phyloP scores from a whole-genome alignment of 768 basidiomycete species.

The Boletus tomentosulus region DNA sequence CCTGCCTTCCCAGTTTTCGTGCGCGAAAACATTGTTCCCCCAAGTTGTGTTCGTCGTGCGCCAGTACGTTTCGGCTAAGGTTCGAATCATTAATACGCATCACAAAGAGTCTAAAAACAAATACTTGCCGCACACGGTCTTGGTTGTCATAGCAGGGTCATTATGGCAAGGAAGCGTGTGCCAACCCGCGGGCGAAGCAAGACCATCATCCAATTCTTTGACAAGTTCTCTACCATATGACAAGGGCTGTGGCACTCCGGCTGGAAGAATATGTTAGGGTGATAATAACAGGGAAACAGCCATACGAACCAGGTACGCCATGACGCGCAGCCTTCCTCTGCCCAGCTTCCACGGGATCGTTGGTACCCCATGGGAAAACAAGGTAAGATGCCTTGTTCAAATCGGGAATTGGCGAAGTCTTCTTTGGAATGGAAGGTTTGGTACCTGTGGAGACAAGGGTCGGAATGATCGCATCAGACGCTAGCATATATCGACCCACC shows the following conservation, averaged over 20 bases:
- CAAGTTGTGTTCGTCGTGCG: slow-evolving; percentile 76
- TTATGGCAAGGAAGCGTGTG: slow-evolving; percentile 71
- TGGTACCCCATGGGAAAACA: slow-evolving; percentile 77
- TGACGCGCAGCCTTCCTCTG: slow-evolving; percentile 15
- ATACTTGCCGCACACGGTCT: slow-evolving; percentile 7
- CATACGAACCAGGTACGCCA: slow-evolving; percentile 14
- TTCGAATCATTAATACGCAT: background rate
- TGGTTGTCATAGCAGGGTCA: slow-evolving; percentile 47
- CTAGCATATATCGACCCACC: background rate
- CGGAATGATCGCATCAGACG: background rate
- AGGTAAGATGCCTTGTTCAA: slow-evolving; percentile 50
- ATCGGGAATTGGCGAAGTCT: slow-evolving; percentile 5
- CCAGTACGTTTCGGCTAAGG: slow-evolving; percentile 35
- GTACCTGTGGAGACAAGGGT: slow-evolving; percentile 1
- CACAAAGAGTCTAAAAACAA: background rate
- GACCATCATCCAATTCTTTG: slow-evolving; percentile 66
- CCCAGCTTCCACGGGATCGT: slow-evolving; percentile 68
- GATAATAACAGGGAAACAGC: background rate
- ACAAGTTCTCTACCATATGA: slow-evolving; percentile 32
- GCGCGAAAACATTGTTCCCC: slow-evolving; percentile 91
- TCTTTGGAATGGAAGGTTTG: slow-evolving; percentile 12
- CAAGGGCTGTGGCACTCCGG: slow-evolving; percentile 5
- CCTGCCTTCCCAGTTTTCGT: slow-evolving; percentile 87
- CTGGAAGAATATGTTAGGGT: background rate
- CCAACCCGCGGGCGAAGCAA: slow-evolving; percentile 91